Percentiles rank a stretch among this genome's conserved stretches.
phyloP scores from a whole-genome alignment of 2,329 filamentous ascomycete genomes.

The Chaetomiaceae sp. region DNA sequence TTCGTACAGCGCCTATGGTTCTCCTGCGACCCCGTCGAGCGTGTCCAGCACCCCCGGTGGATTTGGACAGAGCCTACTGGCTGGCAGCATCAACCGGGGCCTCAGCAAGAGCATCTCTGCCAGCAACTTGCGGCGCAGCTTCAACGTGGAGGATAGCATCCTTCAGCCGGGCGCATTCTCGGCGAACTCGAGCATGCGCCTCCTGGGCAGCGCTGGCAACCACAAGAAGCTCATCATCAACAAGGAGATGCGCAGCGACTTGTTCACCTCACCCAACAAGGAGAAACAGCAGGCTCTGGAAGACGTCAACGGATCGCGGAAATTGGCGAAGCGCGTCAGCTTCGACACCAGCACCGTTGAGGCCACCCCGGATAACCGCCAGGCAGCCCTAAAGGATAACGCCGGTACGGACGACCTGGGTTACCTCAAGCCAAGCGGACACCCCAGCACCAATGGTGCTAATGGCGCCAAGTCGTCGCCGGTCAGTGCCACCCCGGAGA shows the following conservation, averaged over 20 bases:
- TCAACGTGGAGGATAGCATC: constrained; percentile 78
- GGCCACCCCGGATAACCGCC: constrained; percentile 35
- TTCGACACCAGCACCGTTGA: constrained; percentile 66
- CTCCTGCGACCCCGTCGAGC: constrained; percentile 64
- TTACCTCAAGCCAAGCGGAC: constrained; percentile 49
- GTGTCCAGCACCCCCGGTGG: constrained; percentile 62
- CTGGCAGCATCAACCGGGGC: constrained; percentile 61
- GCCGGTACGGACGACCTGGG: constrained; percentile 54
- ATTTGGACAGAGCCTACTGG: constrained; percentile 58
- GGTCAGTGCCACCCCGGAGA: constrained; percentile 40
- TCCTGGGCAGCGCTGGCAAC: constrained; percentile 60
- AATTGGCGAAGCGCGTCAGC: constrained; percentile 80
- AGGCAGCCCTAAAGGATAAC: constrained; percentile 37
- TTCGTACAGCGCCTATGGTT: constrained; percentile 86
- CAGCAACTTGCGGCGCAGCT: constrained; percentile 76
- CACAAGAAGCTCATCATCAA: constrained; percentile 94
- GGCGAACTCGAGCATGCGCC: constrained; percentile 55
- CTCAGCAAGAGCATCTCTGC: constrained; percentile 84
- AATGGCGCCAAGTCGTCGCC: constrained; percentile 37
- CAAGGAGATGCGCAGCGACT: constrained; percentile 70
- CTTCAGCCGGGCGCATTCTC: constrained; percentile 81
- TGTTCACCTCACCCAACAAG: constrained; percentile 56
- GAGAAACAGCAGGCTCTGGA: constrained; percentile 41
- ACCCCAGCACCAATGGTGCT: constrained; percentile 26
- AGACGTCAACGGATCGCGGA: constrained; percentile 40